Base-by-base conservation (phyloP, 2,329 filamentous ascomycete genomes). In the Ophiosphaerella herpotricha region DNA sequence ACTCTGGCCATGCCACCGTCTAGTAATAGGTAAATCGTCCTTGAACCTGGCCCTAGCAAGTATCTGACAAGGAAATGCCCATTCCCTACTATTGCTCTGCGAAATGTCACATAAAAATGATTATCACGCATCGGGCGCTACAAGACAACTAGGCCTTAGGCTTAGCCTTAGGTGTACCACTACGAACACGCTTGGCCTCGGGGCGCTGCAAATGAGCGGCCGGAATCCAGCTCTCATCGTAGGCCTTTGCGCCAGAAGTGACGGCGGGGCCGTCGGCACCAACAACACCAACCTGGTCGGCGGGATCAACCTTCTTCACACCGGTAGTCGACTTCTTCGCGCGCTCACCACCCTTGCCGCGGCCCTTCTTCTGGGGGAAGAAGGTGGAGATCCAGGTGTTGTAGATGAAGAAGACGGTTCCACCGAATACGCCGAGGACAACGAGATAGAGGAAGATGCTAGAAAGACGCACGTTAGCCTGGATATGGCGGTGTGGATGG, bases 391-490 rank as follows among this genome's bases (percentile, higher is more conserved):
- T 89, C 91, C 93, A 97, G 68, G 93, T 96, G 80, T 88, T 94
- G 85, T 99, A 99, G 78, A 97, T 91, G 77, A 96, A 96, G 85
- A 93, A 97, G 73, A 88, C 84, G 46, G 87, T 91, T 55, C 89
- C 91, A 59, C 78, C 85, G 73, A 96, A 95, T 57, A 82, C 84
- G 55, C 82, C 86, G 46, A 87, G 80, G 64, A 99, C 88, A 80
- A 97, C 87, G 72, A 96, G 82, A 81, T 97, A 97, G 57, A 99
- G 86, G 86, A 99, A 99, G 78, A 97, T 91, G 72, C 94, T 97
- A 23, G 5, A 29, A 29, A 40, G 38, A 16, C 38, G 38, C 37
- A 35, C 12, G 46, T 67, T 55, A 64, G 60, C 45, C 26, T 43
- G 38, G 42, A 43, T 39, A n/a, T 32, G 11, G 34, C 11, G 12